Evolutionary conservation across 2,329 filamentous ascomycete species (phyloP), one percentile per base, ranked within the genome.

Genomic region (Arthrobotrys conoides): DNA sequence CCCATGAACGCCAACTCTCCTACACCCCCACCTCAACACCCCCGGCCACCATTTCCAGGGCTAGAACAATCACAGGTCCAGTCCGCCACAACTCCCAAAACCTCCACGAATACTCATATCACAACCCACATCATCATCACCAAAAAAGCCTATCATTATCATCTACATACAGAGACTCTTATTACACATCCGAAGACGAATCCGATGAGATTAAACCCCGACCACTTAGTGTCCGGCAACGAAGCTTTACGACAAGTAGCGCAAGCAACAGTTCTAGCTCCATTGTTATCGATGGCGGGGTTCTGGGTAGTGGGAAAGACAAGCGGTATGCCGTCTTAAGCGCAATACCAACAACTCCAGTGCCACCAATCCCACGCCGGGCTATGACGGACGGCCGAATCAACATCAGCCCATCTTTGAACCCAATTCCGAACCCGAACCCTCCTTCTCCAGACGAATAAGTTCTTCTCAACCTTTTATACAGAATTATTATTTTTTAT

Each of bases 111-210:
- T 44, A 61, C 6, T 61, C 57, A 3, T 44, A 61, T 10, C 57
- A 61, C 36, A 61, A 61, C 57, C 49, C 51, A 18, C 49, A 71
- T 44, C 66, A 71, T 22, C 30, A 65, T 12, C 72, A 70, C 41
- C 51, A 67, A 51, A 70, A 69, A 14, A 48, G 33, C 9, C n/a
- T 63, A 20, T 66, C 72, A 22, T 59, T 61, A 12, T 24, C 57
- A 36, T 65, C 49, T 9, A 55, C 57, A 55, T 71, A 71, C 41
- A 36, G 68, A 38, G 73, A 77, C 33, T 67, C 73, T 10, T 77
- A 67, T 33, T 77, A 77, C 18, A 77, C 73, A 53, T 67, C 73
- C 20, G 73, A 77, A 70, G 71, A 76, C n/a, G 73, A 77, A 61
- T 20, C 57, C 14, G 73, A 77, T 33, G 73, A 77, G 14, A 66